These are phyloP conservation scores for Stephania japonica DNA, from an alignment of 164 flowering plant genomes.

Conservation along the genomic window DNA sequence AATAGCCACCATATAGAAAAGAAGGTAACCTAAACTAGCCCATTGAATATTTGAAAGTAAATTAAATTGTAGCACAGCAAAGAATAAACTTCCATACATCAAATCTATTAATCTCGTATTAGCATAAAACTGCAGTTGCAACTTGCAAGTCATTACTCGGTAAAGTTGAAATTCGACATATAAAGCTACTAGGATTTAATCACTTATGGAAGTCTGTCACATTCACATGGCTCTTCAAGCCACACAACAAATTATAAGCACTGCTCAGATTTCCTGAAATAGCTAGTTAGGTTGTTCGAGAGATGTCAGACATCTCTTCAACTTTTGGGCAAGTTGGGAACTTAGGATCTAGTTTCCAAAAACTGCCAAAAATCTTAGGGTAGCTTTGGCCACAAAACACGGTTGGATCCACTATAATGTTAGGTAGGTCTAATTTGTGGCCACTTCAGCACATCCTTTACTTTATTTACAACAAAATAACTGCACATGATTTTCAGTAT, in stretches of 20 bases:
- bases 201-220: background rate
- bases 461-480: background rate
- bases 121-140: no score
- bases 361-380: background rate
- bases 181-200: background rate
- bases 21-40: background rate
- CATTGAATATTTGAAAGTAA: background rate
- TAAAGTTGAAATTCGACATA: no score
- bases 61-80: background rate
- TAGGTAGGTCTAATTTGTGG: background rate
- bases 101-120: background rate
- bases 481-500: background rate
- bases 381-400: background rate
- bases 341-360: background rate
- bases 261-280: background rate
- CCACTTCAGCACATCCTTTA: background rate
- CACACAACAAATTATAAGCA: background rate
- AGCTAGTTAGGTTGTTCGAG: background rate
- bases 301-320: background rate
- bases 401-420: background rate
- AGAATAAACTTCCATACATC: background rate
- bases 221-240: background rate
- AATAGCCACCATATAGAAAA: background rate
- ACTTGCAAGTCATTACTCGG: no score
- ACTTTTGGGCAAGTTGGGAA: background rate